Base-by-base conservation (phyloP, 768 basidiomycete genomes). In the Leccinum boreale region DNA sequence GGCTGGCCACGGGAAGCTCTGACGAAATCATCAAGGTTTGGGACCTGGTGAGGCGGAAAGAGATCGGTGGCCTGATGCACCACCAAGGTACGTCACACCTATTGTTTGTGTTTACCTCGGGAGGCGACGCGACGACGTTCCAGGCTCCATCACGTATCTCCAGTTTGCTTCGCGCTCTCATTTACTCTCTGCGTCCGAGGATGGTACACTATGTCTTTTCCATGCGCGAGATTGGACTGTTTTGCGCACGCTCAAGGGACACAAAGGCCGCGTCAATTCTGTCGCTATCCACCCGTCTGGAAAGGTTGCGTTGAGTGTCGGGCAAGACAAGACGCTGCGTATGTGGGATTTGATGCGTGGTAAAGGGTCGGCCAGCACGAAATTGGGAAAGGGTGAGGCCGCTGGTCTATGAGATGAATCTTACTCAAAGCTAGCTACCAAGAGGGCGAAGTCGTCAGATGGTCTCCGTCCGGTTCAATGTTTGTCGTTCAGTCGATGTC, bases 321-420 rank as follows among this genome's bases (percentile, higher is more conserved):
- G 97, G 7, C 88, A 86, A 66, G 97, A 98, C 67, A 80, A 82
- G 62, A 92, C 90, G 3, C 63, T 98, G 58, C 82, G 94, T 45
- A 97, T 99, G 95, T 99, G 97, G 97, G 97, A 99, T 78, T 77
- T 99, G 50, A 95, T 98, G 92, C 79, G 95, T 47, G 96, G 96
- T 0, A 89, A 89, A 70, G 92, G 92, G 4, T 85, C 85, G 11
- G 93, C 92, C 7, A 93, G 94, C 70, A 89, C 85, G 48, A 94
- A 95, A 69, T 73, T 99, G 5, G 92, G 92, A 21, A 90, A 87
- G 76, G 94, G 94, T 92, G 58, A 55, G 79, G 2, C 26, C 24
- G 17, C 23, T 26, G 9, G 19, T 35, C 21, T 19, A 23, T 15
- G 15, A 52, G 15, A 44, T 17, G 57, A 36, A 42, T 14, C 17